Percentiles rank a stretch among this genome's conserved stretches.
Conservation (phyloP, 2,329 filamentous ascomycete genomes). For the Claviceps sorghi region DNA sequence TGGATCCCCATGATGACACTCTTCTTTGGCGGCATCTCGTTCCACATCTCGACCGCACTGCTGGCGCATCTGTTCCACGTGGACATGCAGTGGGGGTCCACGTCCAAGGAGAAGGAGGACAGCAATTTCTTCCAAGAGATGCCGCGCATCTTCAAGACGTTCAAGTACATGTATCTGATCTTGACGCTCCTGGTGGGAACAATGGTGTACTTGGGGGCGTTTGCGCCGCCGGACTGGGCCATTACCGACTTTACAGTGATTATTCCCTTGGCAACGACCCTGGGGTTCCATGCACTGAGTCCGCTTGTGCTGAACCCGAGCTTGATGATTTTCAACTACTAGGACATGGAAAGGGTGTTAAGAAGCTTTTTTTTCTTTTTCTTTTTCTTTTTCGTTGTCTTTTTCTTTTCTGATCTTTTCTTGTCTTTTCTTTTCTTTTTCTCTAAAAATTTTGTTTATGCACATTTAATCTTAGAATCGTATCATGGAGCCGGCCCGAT, state of each 20-base stretch:
- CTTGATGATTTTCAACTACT: conserved; percentile 32
- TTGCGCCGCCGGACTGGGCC: conserved; percentile 40
- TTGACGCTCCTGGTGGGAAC: conserved; percentile 29
- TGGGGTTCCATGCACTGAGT: conserved; percentile 29
- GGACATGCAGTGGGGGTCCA: conserved; percentile 38
- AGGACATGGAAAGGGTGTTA: neutral
- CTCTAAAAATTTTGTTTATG: too few relatives aligned
- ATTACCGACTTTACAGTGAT: conserved; percentile 43
- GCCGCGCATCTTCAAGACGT: conserved; percentile 37
- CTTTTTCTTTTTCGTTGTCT: neutral
- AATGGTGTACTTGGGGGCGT: conserved; percentile 34
- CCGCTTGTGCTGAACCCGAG: conserved; percentile 48
- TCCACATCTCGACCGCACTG: conserved; percentile 27
- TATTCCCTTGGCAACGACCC: conserved; percentile 36
- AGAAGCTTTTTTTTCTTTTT: too few relatives aligned
- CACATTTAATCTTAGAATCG: too few relatives aligned
- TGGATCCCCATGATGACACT: conserved; percentile 42
- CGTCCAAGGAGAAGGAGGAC: conserved; percentile 42
- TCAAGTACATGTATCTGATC: conserved; percentile 36
- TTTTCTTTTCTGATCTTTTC: neutral
- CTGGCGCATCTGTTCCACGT: conserved; percentile 28
- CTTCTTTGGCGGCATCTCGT: conserved; percentile 29
- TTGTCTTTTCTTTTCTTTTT: neutral
- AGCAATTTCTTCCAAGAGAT: conserved; percentile 43
- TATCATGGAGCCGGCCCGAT: too few relatives aligned